phyloP scores from a whole-genome alignment of 2,329 filamentous ascomycete genomes.

The Pseudovirgaria hyperparasitica region DNA sequence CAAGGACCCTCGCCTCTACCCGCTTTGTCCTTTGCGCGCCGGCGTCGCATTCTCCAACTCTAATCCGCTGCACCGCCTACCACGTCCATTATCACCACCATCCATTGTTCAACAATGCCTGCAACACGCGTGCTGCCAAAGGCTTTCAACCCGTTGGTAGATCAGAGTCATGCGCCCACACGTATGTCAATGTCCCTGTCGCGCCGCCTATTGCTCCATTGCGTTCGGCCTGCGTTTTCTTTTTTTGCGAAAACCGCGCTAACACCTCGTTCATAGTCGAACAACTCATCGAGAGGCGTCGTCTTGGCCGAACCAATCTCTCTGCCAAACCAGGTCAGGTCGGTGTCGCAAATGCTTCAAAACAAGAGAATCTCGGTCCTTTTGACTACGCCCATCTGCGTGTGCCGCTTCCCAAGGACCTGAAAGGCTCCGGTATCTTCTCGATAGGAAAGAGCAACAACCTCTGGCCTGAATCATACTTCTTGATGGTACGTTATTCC shows the following conservation, averaged over 20 bases:
- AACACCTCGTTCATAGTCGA: constrained; percentile 25
- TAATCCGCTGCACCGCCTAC: not conserved
- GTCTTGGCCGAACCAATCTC: constrained; percentile 85
- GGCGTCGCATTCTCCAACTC: not conserved
- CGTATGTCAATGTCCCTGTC: constrained; percentile 38
- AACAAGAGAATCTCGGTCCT: constrained; percentile 60
- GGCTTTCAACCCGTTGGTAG: constrained; percentile 53
- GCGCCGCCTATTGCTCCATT: constrained; percentile 13
- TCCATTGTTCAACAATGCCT: constrained; percentile 16
- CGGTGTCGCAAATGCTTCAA: constrained; percentile 57
- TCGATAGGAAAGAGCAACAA: constrained; percentile 48
- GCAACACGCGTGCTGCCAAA: constrained; percentile 41
- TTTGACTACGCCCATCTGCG: constrained; percentile 96
- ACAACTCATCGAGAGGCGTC: constrained; percentile 64
- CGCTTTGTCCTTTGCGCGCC: not conserved
- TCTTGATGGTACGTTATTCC: constrained; percentile 58
- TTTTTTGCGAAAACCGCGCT: constrained; percentile 6
- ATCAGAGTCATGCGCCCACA: constrained; percentile 45
- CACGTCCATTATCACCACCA: no score
- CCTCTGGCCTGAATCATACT: constrained; percentile 74
- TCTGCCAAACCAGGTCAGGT: constrained; percentile 66
- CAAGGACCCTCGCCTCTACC: no score
- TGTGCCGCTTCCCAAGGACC: constrained; percentile 81
- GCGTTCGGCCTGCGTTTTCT: no score
- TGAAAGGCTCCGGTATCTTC: constrained; percentile 83